Base-by-base conservation (phyloP, 148 eudicot species). In the Pharnaceum exiguum region DNA sequence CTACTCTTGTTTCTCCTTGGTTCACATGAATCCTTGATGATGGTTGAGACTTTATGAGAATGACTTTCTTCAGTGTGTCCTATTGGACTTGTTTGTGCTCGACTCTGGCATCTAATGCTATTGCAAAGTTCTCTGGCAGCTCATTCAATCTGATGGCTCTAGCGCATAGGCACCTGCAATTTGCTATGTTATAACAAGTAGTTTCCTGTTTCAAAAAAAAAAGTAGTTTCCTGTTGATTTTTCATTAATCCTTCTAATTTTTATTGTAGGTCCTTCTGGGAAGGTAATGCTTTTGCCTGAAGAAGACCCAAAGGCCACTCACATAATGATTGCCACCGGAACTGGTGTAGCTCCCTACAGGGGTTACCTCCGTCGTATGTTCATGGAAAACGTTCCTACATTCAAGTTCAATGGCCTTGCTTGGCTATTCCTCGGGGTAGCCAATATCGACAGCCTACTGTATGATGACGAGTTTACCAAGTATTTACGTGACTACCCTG, bases 321-420 rank as follows among this genome's bases (percentile, higher is more conserved):
- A 90, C 82, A 90, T 90, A 33, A 90, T 90, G 97, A 87, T 90
- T 38, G 97, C 80, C 5, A 90, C 97, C n/a, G 97, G 97, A 26
- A 90, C 95, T 0, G 97, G 97, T 39, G 91, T 90, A 57, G 97
- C 97, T 43, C 97, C 97, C 7, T 90, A 40, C 61, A 75, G 97
- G 69, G 97, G 95, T 43, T 90, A 90, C 72, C 97, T 90, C 24
- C 84, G 97, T 0, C 88, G 97, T 1, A 90, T 86, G 97, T 90
- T 90, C 81, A 90, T 90, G 97, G 97, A 90, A 53, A 57, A 72
- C 10, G 85, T 86, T 13, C 87, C 95, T 7, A 77, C 68, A 23
- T 89, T 46, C 80, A 86, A 87, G 56, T 90, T 90, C 48, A 65
- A 69, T 8, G 97, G 97, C 46, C 87, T 90, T 7, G 95, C 95